Conservation (phyloP, 192 early-diverging fungal genomes). For the Lobulomyces angularis region DNA sequence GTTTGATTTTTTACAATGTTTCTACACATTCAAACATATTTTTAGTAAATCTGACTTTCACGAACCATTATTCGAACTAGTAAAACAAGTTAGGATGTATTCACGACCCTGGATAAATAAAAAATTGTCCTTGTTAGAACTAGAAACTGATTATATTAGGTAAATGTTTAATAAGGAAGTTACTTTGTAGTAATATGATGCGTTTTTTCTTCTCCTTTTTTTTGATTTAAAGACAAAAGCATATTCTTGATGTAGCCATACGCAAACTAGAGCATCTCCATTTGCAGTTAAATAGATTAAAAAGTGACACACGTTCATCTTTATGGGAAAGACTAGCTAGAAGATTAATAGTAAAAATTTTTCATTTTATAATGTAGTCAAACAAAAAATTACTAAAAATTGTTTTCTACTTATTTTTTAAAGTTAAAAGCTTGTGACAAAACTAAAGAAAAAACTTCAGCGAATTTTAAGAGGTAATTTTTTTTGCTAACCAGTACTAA, state of each 20-base stretch:
- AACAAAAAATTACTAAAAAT: no score
- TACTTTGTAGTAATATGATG: no score
- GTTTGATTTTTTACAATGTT: not conserved
- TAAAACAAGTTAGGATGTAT: slow-evolving; percentile 36
- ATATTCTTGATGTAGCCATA: slow-evolving; percentile 38
- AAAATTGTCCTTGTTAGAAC: slow-evolving; percentile 20
- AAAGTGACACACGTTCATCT: slow-evolving; percentile 23
- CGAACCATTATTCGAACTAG: slow-evolving; percentile 41
- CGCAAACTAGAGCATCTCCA: slow-evolving; percentile 38
- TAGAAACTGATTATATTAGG: slow-evolving; percentile 38
- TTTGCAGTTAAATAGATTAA: slow-evolving; percentile 17
- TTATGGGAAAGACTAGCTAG: slow-evolving; percentile 33
- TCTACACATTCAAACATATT: not conserved
- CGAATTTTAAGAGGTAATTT: no score
- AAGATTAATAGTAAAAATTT: slow-evolving; percentile 27
- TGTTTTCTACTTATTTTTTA: no score
- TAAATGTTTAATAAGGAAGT: slow-evolving; percentile 2
- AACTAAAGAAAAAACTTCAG: no score
- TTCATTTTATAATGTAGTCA: no score
- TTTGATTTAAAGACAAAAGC: slow-evolving; percentile 14
- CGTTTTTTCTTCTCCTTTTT: not conserved
- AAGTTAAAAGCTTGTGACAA: no score
- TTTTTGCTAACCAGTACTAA: no score
- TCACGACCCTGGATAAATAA: slow-evolving; percentile 34
- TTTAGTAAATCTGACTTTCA: slow-evolving; percentile 42